These are phyloP conservation scores for Reutealis trisperma DNA, from an alignment of 345 rosid species.

Conservation along the genomic window DNA sequence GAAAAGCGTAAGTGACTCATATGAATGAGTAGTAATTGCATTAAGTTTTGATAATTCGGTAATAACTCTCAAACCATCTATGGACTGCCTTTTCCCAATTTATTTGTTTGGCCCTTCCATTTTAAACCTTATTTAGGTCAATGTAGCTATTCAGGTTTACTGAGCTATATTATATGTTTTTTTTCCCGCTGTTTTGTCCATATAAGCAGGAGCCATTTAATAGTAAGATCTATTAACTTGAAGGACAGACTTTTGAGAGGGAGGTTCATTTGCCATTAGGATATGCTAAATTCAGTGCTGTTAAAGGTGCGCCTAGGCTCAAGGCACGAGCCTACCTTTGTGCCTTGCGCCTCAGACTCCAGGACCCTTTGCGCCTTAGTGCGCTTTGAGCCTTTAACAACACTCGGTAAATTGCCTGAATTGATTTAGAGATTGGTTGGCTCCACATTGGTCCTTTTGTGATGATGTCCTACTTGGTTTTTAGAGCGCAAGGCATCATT, in stretches of 20 bases:
- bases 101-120: not conserved
- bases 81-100: not conserved
- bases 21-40: not conserved
- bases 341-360: no score
- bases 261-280: not conserved
- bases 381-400: no score
- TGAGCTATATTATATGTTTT: constrained; percentile 2
- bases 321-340: no score
- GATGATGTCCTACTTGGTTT: not conserved
- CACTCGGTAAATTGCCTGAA: not conserved
- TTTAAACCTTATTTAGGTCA: not conserved
- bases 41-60: not conserved
- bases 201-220: not conserved
- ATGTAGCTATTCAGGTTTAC: not conserved
- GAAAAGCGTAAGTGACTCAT: constrained; percentile 63
- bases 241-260: not conserved
- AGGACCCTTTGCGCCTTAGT: no score
- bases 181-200: not conserved
- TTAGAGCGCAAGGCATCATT: not conserved
- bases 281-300: not conserved
- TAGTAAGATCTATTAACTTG: not conserved
- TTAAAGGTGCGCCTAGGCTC: no score
- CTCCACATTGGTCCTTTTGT: not conserved
- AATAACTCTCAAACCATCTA: not conserved
- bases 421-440: constrained; percentile 2